A percentile compares a stretch with the other conserved stretches of the same genome.
These are phyloP conservation scores for Venturia aucupariae DNA, from an alignment of 2,329 filamentous ascomycete species.

Conservation along the genomic window DNA sequence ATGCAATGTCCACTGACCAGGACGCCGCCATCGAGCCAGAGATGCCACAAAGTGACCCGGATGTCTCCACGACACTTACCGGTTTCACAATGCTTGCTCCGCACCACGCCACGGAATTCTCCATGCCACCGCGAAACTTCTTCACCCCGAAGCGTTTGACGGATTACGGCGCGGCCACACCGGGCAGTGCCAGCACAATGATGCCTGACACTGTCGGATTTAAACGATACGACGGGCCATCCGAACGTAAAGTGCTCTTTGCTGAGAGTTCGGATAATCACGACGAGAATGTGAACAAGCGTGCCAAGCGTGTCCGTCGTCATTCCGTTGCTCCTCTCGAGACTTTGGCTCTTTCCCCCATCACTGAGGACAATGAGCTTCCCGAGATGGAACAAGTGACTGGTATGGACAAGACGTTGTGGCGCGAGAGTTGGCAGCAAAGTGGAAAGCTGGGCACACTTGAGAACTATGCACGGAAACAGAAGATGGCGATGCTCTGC, in stretches of 20 bases:
- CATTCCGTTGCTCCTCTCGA: not conserved
- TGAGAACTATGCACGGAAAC: slow-evolving; percentile 2
- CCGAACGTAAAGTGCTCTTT: not conserved
- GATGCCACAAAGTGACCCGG: not conserved
- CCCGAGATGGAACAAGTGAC: not conserved
- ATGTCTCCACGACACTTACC: not conserved
- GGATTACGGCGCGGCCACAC: not conserved
- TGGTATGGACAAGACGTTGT: not conserved
- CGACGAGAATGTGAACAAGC: not conserved
- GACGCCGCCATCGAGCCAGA: not conserved
- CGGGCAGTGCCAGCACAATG: not conserved
- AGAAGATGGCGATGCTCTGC: not conserved
- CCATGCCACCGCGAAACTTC: not conserved
- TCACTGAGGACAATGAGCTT: not conserved
- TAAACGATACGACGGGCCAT: not conserved
- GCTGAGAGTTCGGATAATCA: not conserved
- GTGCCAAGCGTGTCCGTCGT: not conserved
- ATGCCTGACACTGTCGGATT: not conserved
- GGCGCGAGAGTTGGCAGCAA: not conserved
- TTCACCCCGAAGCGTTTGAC: not conserved
- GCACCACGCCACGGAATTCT: not conserved
- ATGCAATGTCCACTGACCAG: not conserved
- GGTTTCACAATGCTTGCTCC: not conserved
- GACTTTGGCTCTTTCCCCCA: not conserved
- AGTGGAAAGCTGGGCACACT: not conserved